Percentiles rank a stretch among this genome's conserved stretches.
phyloP scores from a whole-genome alignment of 805 yeast species.

The Saccharomycopsis schoenii region DNA sequence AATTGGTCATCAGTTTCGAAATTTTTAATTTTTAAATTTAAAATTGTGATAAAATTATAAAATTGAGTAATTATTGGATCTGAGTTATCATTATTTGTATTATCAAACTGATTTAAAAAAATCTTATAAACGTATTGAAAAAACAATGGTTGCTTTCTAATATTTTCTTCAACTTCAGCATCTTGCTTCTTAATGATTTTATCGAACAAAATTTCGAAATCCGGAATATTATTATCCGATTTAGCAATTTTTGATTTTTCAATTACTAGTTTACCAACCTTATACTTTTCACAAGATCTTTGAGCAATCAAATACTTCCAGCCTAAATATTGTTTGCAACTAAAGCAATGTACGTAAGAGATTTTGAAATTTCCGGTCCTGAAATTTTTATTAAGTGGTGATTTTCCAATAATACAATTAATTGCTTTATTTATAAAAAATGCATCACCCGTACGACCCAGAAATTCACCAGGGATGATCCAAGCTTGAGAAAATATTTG shows the following conservation, averaged over 20 bases:
- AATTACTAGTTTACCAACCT: constrained; percentile 40
- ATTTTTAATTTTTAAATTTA: not conserved
- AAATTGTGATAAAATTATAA: not conserved
- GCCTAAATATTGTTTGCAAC: constrained; percentile 45
- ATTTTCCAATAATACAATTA: constrained; percentile 9
- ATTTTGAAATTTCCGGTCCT: constrained; percentile 50
- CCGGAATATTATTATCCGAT: not conserved
- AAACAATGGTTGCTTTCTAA: not conserved
- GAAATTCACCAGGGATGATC: constrained; percentile 18
- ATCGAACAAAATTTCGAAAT: not conserved
- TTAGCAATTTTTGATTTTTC: constrained; percentile 1
- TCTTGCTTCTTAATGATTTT: not conserved
- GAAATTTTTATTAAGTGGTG: constrained; percentile 36
- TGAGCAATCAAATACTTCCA: constrained; percentile 53
- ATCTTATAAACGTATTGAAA: not conserved
- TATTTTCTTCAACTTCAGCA: not conserved
- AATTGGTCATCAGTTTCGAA: not conserved
- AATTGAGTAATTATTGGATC: not conserved
- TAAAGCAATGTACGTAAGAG: constrained; percentile 46
- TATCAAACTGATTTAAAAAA: not conserved
- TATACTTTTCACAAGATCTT: constrained; percentile 38
- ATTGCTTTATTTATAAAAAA: constrained; percentile 7
- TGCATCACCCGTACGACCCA: constrained; percentile 15
- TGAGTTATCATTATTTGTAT: not conserved
- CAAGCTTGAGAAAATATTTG: constrained; percentile 14